Percentiles rank a stretch among this genome's conserved stretches.
These are phyloP conservation scores for Heracleum sosnowskyi DNA, from an alignment of 129 eudicot species.

Conservation along the genomic window DNA sequence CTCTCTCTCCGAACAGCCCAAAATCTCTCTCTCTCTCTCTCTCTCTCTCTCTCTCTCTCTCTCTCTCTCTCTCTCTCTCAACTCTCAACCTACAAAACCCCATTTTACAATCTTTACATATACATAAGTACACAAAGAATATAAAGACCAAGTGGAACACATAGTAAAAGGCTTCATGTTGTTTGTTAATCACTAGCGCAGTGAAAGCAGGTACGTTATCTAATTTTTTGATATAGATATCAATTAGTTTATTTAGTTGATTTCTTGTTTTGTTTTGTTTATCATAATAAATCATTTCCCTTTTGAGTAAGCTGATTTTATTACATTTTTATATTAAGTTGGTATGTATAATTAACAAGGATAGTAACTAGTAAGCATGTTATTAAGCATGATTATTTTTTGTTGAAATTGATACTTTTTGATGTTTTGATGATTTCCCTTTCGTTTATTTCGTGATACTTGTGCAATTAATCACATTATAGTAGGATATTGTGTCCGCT, in stretches of 20 bases:
- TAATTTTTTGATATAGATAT: too few species aligned
- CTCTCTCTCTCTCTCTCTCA: neutral
- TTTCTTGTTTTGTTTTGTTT: conserved; percentile 18
- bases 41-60: neutral
- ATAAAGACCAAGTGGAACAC: neutral
- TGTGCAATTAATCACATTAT: neutral
- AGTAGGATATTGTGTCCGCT: too few species aligned
- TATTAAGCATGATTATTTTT: neutral
- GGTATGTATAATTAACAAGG: neutral
- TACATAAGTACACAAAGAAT: neutral
- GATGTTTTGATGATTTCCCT: neutral
- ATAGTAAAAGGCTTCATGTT: neutral
- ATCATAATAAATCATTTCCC: neutral
- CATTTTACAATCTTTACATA: neutral
- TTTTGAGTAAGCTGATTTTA: neutral
- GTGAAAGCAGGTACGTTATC: neutral
- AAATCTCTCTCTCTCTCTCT: neutral
- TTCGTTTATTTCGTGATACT: neutral
- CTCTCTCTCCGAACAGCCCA: neutral
- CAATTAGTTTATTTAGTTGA: conserved; percentile 11
- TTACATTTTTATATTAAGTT: neutral
- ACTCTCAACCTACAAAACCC: too few species aligned
- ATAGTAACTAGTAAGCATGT: neutral
- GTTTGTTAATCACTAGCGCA: too few species aligned
- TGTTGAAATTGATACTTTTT: neutral